phyloP scores from a whole-genome alignment of 495 filamentous ascomycete genomes.

The Ramalina intermedia region DNA sequence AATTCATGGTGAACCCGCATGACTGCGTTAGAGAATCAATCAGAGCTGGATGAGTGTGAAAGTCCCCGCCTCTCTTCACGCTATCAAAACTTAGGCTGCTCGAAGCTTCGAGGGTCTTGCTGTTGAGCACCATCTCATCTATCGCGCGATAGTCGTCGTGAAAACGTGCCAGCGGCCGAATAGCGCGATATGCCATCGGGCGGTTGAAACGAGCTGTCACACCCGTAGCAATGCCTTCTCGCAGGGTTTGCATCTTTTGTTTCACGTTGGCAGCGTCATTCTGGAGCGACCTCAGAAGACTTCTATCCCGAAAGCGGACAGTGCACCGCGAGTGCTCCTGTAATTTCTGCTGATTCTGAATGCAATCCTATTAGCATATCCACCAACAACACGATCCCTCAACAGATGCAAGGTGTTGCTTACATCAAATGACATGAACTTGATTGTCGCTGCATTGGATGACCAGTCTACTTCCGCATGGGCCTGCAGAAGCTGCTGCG shows the following conservation, averaged over 20 bases:
- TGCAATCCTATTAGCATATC: no score
- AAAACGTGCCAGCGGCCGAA: constrained; percentile 50
- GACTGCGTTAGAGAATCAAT: constrained; percentile 47
- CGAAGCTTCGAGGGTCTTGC: constrained; percentile 14
- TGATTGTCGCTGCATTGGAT: constrained; percentile 20
- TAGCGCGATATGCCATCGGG: constrained; percentile 51
- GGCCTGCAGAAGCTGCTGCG: constrained; percentile 14
- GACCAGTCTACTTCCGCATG: constrained; percentile 21
- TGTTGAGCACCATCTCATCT: constrained; percentile 20
- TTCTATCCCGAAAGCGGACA: constrained; percentile 4
- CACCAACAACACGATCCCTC: neutral
- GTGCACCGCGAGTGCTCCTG: constrained; percentile 1
- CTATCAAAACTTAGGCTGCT: constrained; percentile 20
- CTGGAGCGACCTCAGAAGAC: neutral
- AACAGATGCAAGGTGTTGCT: neutral
- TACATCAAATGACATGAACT: constrained; percentile 21
- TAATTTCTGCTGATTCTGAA: neutral
- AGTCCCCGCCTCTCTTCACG: constrained; percentile 42
- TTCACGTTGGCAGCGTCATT: constrained; percentile 1
- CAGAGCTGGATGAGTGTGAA: constrained; percentile 26
- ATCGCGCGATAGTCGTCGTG: constrained; percentile 44
- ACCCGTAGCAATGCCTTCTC: constrained; percentile 18
- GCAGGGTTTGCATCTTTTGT: constrained; percentile 30
- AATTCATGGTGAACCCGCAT: constrained; percentile 51
- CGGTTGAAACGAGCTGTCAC: constrained; percentile 26